These are phyloP conservation scores for Davidsoniella virescens DNA, from an alignment of 2,329 filamentous ascomycete genomes.

Conservation along the genomic window DNA sequence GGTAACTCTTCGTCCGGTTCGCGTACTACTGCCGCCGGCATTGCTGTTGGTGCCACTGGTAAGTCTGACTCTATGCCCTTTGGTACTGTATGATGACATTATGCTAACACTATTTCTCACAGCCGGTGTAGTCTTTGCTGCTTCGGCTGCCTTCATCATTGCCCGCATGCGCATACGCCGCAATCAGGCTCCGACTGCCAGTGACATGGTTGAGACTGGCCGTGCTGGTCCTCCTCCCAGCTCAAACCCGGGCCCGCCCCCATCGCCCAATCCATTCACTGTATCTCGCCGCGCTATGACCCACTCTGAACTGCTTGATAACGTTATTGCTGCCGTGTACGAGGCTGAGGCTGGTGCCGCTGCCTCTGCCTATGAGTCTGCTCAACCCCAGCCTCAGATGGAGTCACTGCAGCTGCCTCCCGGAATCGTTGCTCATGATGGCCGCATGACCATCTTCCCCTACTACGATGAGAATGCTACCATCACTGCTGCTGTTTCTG, in stretches of 20 bases:
- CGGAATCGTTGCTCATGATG: conserved; percentile 3
- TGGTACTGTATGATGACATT: neutral
- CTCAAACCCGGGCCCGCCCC: neutral
- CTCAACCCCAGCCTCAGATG: neutral
- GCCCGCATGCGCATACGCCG: conserved; percentile 8
- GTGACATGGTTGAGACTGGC: neutral
- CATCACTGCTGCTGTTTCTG: neutral
- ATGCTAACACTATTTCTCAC: neutral
- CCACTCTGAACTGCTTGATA: conserved; percentile 10
- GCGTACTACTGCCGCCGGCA: conserved; percentile 6
- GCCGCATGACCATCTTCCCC: conserved; percentile 5
- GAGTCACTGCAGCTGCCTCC: conserved; percentile 1
- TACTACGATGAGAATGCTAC: conserved; percentile 2
- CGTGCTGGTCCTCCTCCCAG: neutral
- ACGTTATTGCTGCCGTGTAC: conserved; percentile 9
- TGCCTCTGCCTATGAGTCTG: neutral
- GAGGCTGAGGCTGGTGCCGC: neutral
- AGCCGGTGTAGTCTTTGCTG: conserved; percentile 12
- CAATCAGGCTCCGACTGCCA: neutral
- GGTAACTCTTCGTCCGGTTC: neutral
- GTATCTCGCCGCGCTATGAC: conserved; percentile 7
- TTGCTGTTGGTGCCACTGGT: conserved; percentile 12
- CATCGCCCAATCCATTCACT: conserved; percentile 4
- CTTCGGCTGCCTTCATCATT: conserved; percentile 9
- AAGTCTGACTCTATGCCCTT: neutral